phyloP scores from a whole-genome alignment of 2,329 filamentous ascomycete species.

The Alternaria alternata region DNA sequence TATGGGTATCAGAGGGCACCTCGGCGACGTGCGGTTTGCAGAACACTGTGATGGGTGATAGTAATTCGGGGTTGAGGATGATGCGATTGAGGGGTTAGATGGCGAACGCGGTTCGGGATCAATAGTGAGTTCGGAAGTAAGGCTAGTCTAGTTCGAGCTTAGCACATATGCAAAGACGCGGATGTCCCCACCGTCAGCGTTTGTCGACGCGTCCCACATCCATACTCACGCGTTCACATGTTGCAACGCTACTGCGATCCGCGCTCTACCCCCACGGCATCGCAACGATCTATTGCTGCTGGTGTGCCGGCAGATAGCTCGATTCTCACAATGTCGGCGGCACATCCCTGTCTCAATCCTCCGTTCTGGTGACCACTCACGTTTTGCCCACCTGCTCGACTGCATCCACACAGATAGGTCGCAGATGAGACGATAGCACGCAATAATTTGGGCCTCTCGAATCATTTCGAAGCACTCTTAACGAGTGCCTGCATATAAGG shows the following conservation, averaged over 20 bases:
- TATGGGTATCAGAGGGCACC: background rate
- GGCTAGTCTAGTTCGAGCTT: background rate
- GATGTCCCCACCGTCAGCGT: background rate
- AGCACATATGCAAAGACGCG: background rate
- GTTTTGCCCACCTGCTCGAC: background rate
- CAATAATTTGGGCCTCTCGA: background rate
- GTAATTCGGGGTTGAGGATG: slow-evolving; percentile 5
- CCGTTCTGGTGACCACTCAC: background rate
- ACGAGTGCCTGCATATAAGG: slow-evolving; percentile 1
- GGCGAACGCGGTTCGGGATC: slow-evolving; percentile 11
- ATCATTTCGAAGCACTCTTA: background rate
- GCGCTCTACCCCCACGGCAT: background rate
- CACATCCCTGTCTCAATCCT: slow-evolving; percentile 2
- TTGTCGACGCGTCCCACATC: background rate
- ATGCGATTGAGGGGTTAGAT: slow-evolving; percentile 22
- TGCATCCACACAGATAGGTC: background rate
- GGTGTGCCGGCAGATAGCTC: background rate
- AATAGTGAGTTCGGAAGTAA: background rate
- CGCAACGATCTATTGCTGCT: background rate
- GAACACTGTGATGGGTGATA: background rate
- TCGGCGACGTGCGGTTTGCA: background rate
- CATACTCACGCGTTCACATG: background rate
- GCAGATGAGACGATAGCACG: slow-evolving; percentile 8
- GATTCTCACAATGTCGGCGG: background rate
- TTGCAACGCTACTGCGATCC: background rate